Evolutionary conservation across 768 basidiomycete genomes (phyloP), one percentile per base, ranked within the genome.

Genomic region (Russula sp.): DNA sequence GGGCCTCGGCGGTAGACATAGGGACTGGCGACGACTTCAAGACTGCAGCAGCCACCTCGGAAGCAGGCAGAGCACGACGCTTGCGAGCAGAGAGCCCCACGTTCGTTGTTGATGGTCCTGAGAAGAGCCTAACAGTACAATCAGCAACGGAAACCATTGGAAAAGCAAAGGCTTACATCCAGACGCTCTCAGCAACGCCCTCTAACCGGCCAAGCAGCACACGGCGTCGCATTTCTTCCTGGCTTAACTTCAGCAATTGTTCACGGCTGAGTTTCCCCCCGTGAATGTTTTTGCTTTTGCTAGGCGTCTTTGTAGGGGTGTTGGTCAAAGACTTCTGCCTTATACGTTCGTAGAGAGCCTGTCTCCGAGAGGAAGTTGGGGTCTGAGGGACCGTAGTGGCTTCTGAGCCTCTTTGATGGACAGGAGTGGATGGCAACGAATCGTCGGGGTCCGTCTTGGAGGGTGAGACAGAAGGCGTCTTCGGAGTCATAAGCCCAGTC

Each of bases 161-260:
- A 53, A 34, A 37, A 53, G 2, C 0, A 59, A 3, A 9, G 5
- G 64, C 66, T 63, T 55, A 89, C 91, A 92, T 91, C 89, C 91
- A 93, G 18, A 88, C 82, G 66, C 90, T 88, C 70, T 94, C 91
- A n/a, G 91, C 91, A 34, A 94, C 82, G 10, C 87, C 86, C 32
- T 81, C 80, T 7, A 94, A 80, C 20, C 91, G 84, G 55, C 91
- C 91, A 8, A 94, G 78, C 35, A 92, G 72, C 67, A 87, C 90
- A 42, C 90, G 79, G 61, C 87, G 80, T 63, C 89, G 80, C 75
- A 88, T 81, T 71, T 89, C 91, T 62, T 91, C 89, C 70, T 91
- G 89, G 47, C 85, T 79, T 59, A 91, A 75, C 73, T 86, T 87
- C 48, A 86, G 73, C 65, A 91, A 77, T 66, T 88, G 82, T 57